Evolutionary conservation across 1,139 yeast genomes (phyloP), one percentile per base, ranked within the genome.

Genomic region (Kluyveromyces marxianus): DNA sequence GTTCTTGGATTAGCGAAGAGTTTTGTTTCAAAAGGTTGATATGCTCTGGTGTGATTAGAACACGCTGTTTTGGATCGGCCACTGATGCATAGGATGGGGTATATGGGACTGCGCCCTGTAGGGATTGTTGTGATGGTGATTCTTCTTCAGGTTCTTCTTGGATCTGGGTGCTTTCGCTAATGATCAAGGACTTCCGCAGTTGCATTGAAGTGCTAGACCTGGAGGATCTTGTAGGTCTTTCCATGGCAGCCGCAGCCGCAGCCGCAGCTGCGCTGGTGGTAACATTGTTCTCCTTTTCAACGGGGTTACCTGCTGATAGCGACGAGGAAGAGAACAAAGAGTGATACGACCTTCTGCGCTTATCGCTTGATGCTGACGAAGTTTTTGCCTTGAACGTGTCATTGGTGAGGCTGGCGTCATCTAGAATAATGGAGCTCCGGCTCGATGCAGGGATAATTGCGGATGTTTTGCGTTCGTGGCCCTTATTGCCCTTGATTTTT

Each of bases 1-100:
- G 65, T 59, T 84, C 92, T 50, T 75, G 72, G 54, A 82, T 69
- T 39, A 84, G 63, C 32, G 74, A 76, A 44, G 71, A 72, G 51
- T 80, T 82, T 45, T 83, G 77, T 36, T 71, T 75, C 69, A 83
- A 70, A 3, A 83, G 68, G 2, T 81, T 80, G 51, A 81, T 61
- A 53, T 83, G 88, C 34, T 79, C 84, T 41, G 78, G 74, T 3
- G 79, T 70, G 46, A 82, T 73, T 3, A 56, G 58, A 33, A 69
- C 52, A 14, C 58, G 56, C 36, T 53, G 49, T 5, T 41, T 41
- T n/a, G 48, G 32, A 7, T 51, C 54, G 24, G 44, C 39, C 4
- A 43, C 39, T 4, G 44, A 38, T 3, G 54, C 53, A 37, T 44
- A 55, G 6, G 48, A 27, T 27, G 60, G 61, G 26, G 47, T 48